Evolutionary conservation across 148 eudicot genomes (phyloP).

Genomic region (Vaccinium vitisidaea): DNA sequence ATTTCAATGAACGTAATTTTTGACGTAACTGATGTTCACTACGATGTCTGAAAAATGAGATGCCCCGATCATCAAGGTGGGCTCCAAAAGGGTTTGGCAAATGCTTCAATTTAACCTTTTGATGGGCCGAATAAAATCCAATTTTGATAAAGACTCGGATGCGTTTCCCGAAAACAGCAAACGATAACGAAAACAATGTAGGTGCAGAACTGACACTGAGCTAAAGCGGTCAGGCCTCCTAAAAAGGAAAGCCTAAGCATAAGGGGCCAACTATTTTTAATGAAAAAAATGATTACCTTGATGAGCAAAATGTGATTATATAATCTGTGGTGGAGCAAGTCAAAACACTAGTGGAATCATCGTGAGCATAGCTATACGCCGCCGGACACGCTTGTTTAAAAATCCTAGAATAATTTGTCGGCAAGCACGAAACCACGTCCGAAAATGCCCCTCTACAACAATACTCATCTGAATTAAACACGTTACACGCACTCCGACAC

Average conservation of each 20-base stretch:
- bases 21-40: too few species aligned
- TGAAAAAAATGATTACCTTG: constrained; percentile 36
- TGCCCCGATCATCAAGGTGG: too few species aligned
- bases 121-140: too few species aligned
- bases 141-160: too few species aligned
- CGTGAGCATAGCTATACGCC: constrained; percentile 81
- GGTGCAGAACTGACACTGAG: too few species aligned
- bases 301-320: constrained; percentile 59
- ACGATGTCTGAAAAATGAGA: not conserved
- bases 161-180: too few species aligned
- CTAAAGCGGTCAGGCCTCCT: too few species aligned
- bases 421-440: constrained; percentile 46
- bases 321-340: constrained; percentile 69
- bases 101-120: too few species aligned
- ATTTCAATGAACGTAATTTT: not conserved
- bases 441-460: constrained; percentile 71
- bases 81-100: too few species aligned
- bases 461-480: constrained; percentile 68
- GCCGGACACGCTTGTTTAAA: constrained; percentile 78
- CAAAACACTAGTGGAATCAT: constrained; percentile 70
- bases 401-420: constrained; percentile 59
- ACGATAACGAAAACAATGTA: too few species aligned
- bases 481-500: constrained; percentile 85
- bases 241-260: too few species aligned
- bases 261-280: too few species aligned